These are phyloP conservation scores for Sarocladium strictum DNA, from an alignment of 2,329 filamentous ascomycete genomes.

Conservation along the genomic window DNA sequence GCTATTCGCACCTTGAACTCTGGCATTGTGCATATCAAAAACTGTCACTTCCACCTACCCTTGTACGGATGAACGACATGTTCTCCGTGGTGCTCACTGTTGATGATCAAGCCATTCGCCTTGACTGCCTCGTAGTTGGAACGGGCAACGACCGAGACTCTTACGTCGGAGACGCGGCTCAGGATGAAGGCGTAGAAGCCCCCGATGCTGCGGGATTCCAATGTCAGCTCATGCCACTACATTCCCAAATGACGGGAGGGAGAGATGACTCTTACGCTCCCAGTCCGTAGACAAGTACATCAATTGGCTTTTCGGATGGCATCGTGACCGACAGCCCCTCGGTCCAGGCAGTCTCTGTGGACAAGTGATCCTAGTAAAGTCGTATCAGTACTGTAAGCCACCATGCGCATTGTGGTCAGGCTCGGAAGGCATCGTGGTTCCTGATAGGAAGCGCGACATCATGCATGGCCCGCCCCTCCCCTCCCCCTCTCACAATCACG, in stretches of 20 bases:
- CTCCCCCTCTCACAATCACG: no score
- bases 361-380: no score
- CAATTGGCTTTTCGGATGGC: background rate
- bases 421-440: no score
- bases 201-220: constrained; percentile 36
- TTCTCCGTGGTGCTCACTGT: constrained; percentile 60
- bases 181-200: constrained; percentile 43
- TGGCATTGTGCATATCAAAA: background rate
- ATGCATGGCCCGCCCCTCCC: no score
- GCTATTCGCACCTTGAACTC: no score
- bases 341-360: no score
- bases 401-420: no score
- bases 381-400: no score
- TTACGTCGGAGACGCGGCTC: constrained; percentile 44
- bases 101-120: constrained; percentile 54
- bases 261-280: constrained; percentile 39
- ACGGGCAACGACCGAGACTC: constrained; percentile 65
- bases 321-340: background rate
- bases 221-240: background rate
- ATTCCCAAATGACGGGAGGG: background rate
- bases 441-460: no score
- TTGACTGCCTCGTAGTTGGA: constrained; percentile 65
- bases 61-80: constrained; percentile 42
- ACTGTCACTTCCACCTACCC: constrained; percentile 22
- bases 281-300: constrained; percentile 45